Percentiles rank a stretch among this genome's conserved stretches.
Evolutionary conservation across 768 basidiomycete genomes (phyloP).

Genomic region (Suillus alpinus): DNA sequence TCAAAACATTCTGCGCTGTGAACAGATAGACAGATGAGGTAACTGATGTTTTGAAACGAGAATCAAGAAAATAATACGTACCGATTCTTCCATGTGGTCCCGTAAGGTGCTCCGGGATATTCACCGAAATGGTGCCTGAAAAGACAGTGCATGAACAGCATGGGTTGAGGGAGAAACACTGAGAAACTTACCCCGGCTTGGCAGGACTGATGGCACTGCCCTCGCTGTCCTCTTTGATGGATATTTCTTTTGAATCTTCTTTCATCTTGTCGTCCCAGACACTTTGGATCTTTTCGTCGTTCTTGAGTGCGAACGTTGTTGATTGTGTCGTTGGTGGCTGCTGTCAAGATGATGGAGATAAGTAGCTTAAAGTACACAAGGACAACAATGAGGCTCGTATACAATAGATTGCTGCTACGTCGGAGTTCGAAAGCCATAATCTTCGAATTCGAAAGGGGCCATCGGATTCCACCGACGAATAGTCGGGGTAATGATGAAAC

Average conservation of each 20-base stretch:
- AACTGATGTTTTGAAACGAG: not conserved
- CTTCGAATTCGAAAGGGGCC: not conserved
- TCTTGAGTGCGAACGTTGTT: not conserved
- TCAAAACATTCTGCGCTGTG: conserved; percentile 9
- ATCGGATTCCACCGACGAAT: not conserved
- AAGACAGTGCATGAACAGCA: not conserved
- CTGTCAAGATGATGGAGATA: not conserved
- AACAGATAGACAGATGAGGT: not conserved
- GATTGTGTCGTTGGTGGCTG: not conserved
- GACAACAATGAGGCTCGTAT: not conserved
- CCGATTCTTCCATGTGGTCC: conserved; percentile 21
- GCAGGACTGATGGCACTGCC: not conserved
- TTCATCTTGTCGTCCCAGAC: not conserved
- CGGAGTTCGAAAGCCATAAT: not conserved
- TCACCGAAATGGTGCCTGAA: conserved; percentile 22
- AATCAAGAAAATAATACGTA: conserved; percentile 6
- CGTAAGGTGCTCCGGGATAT: conserved; percentile 21
- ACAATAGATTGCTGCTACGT: not conserved
- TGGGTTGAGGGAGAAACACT: not conserved
- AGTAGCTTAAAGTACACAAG: not conserved
- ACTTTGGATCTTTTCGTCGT: not conserved
- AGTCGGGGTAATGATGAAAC: too few species aligned
- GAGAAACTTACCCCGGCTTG: not conserved
- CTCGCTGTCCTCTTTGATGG: not conserved
- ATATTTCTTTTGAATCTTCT: not conserved